Base-by-base conservation (phyloP, 164 flowering plant genomes). In the Vitis vinifera region DNA sequence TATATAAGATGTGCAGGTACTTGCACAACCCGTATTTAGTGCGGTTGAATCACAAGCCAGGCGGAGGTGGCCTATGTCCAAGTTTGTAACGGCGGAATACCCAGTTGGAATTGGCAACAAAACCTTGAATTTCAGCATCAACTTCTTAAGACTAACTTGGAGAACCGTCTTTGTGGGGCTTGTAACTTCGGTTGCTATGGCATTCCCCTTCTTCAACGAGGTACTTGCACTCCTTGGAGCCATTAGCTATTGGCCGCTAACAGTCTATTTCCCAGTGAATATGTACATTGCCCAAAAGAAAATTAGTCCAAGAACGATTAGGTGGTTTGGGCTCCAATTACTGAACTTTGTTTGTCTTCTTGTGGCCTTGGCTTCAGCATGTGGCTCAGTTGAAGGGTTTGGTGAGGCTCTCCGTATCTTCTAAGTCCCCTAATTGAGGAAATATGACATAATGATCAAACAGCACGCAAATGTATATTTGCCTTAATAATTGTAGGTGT, bases 181-280 rank as follows among this genome's bases (percentile, higher is more conserved):
- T 14, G 63, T 63, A 30, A 83, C 89, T 0, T 17, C 79, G 8
- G 1, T 87, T 2, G 87, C 89, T 1, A 76, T 86, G 86, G 76
- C 72, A 8, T 48, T 89, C 65, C 94, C 91, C 1, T 88, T 85
- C 80, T 89, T 88, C 86, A 86, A 86, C 31, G 80, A 78, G 52
- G 50, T 89, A 0, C 70, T 89, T 7, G 90, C 78, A 0, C 62
- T 89, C 2, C 75, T 86, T 2, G 89, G 90, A 50, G 86, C 91
- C 2, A 16, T 82, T 2, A 83, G 81, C 13, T 86, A 59, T 55
- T 89, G 89, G 91, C 91, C 94, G 0, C 5, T 86, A 51, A 71
- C 84, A 0, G 81, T 89, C 1, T 87, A 83, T 59, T 84, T 87
- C 71, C 91, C 94, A 0, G 67, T 88, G 37, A 68, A 80, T 69